These are phyloP conservation scores for Saksenaea vasiformis DNA, from an alignment of 371 early-diverging fungal species.

Conservation along the genomic window DNA sequence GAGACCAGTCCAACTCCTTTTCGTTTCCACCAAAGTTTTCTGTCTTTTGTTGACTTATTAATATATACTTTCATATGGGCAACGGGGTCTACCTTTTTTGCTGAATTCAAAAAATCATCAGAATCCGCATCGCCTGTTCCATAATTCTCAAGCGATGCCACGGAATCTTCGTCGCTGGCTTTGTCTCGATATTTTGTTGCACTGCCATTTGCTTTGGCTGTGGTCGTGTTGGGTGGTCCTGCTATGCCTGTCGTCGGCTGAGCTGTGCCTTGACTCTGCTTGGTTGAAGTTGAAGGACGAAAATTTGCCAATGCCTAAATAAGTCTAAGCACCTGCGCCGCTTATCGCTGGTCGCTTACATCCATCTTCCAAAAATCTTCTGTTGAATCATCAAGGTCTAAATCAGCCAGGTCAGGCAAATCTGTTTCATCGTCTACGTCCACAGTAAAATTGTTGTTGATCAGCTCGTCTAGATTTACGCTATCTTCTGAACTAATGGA, in stretches of 20 bases:
- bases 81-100: slow-evolving; percentile 6
- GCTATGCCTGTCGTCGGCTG: background rate
- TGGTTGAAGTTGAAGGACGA: background rate
- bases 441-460: slow-evolving; percentile 38
- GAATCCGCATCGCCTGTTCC: background rate
- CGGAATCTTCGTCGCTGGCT: background rate
- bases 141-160: background rate
- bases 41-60: background rate
- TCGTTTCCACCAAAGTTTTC: background rate
- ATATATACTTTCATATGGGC: background rate
- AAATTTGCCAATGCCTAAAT: background rate
- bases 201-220: background rate
- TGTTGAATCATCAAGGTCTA: slow-evolving; percentile 49
- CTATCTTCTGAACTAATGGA: slow-evolving; percentile 48
- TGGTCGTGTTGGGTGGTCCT: background rate
- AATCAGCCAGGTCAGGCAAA: slow-evolving; percentile 34
- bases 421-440: slow-evolving; percentile 49
- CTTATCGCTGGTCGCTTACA: slow-evolving; percentile 15
- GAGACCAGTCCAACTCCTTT: slow-evolving; percentile 15
- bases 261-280: background rate
- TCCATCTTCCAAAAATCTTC: slow-evolving; percentile 53
- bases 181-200: background rate
- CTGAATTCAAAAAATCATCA: background rate
- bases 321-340: background rate
- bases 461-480: slow-evolving; percentile 44